Conservation (phyloP, 176 grass and related monocot genomes). For the Pontederia crassipes region DNA sequence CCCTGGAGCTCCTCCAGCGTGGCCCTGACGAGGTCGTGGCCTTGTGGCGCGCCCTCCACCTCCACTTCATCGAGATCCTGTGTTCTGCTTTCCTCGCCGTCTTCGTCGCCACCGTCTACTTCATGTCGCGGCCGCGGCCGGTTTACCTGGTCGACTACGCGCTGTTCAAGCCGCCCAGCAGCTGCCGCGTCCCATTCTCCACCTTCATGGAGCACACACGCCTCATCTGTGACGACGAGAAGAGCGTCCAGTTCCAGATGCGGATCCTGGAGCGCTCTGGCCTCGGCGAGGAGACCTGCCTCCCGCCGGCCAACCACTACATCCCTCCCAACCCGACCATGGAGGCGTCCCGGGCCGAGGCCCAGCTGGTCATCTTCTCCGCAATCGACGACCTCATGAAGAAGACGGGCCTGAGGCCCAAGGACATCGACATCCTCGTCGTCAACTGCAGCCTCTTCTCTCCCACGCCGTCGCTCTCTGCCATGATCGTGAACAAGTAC, state of each 20-base stretch:
- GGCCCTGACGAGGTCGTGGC: background rate
- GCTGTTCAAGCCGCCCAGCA: background rate
- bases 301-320: constrained; percentile 18
- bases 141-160: constrained; percentile 15
- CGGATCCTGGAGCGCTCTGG: constrained; percentile 15
- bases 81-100: background rate
- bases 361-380: constrained; percentile 17
- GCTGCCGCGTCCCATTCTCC: constrained; percentile 10
- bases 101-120: background rate
- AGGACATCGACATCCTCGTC: constrained; percentile 32
- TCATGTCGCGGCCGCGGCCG: constrained; percentile 8
- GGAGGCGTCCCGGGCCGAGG: constrained; percentile 10
- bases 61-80: background rate
- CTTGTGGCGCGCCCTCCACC: background rate
- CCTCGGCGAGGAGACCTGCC: constrained; percentile 14
- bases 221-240: constrained; percentile 7
- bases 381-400: constrained; percentile 14
- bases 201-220: constrained; percentile 20
- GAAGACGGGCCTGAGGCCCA: constrained; percentile 21
- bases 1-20: background rate
- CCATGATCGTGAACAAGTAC: constrained; percentile 45
- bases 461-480: constrained; percentile 42
- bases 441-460: constrained; percentile 65
- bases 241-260: constrained; percentile 15
- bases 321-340: constrained; percentile 17